Conservation (phyloP, 164 flowering plant genomes). For the Saururus chinensis region DNA sequence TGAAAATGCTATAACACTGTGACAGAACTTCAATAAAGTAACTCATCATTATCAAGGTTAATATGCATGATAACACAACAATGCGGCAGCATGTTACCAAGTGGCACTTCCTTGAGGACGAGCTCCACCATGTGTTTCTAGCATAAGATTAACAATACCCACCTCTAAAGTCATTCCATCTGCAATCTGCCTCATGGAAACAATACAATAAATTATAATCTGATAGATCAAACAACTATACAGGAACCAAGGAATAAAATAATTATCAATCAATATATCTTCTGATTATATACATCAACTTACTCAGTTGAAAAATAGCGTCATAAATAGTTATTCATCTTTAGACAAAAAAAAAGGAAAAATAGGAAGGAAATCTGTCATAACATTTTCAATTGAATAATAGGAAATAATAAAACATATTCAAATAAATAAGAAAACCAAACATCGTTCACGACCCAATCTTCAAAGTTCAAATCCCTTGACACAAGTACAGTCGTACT, state of each 20-base stretch:
- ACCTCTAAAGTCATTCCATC: slow-evolving; percentile 97
- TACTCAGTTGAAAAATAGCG: no score
- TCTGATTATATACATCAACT: no score
- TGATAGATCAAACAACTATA: background rate
- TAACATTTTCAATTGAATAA: no score
- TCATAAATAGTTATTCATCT: no score
- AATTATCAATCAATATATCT: no score
- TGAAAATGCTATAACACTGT: background rate
- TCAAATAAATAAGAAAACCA: no score
- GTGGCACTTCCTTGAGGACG: slow-evolving; percentile 64
- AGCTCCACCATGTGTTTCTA: slow-evolving; percentile 85
- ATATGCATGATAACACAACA: background rate
- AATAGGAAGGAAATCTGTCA: no score
- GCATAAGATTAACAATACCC: slow-evolving; percentile 71
- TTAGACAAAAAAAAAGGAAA: no score
- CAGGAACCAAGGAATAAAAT: background rate
- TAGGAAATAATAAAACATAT: no score
- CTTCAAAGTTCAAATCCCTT: no score
- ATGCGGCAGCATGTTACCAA: slow-evolving; percentile 37
- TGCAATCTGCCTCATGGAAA: slow-evolving; percentile 52
- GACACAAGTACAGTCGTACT: background rate
- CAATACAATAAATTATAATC: background rate
- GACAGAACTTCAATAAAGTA: background rate
- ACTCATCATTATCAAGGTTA: background rate
- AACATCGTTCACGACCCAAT: no score